Evolutionary conservation across 306 rosid genomes (phyloP), one percentile per base, ranked within the genome.

Genomic region (Rubus parviflorus): DNA sequence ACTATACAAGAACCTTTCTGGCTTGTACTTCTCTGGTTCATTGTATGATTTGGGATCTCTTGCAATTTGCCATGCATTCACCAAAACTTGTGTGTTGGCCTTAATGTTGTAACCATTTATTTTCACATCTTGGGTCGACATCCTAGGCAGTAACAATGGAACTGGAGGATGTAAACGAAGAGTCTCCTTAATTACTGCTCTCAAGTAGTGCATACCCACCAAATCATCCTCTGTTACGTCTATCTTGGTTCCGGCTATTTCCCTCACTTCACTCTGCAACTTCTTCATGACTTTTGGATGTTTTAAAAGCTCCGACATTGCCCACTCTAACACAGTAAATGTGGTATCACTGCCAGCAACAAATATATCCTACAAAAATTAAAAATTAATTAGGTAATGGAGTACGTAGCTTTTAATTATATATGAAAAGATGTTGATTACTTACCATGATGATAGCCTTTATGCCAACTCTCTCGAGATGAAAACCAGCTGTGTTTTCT

Each of bases 11-110:
- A 85, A 85, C n/a, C 41, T 61, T 37, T 61, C 37, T 8, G 42
- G 67, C 8, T 61, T 17, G 22, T 22, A 61, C 67, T 25, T 0
- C 40, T 61, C 67, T 25, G 41, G 67, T 25, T 61, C 22, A 14
- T 25, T 14, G 17, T 35, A 22, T 15, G 38, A 20, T 15, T 61
- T 61, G 37, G 67, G 67, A 5, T 61, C 88, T 67, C 88, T 75
- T 54, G 80, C 86, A 0, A 82, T 67, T 1, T 83, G 56, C 79
- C 67, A 61, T 23, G 67, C 19, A 61, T 25, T 61, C 17, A 35
- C 40, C 40, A 61, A 2, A 35, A 61, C 67, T 61, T 22, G 73
- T 0, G 80, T 80, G 1, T 57, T 58, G 53, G 53, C 19, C 19
- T 49, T 49, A 49, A 49, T 13, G 19, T 6, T 19, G 58, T 17